Percentiles rank a stretch among this genome's conserved stretches.
Evolutionary conservation across 345 rosid species (phyloP).

Genomic region (Brassica incana): DNA sequence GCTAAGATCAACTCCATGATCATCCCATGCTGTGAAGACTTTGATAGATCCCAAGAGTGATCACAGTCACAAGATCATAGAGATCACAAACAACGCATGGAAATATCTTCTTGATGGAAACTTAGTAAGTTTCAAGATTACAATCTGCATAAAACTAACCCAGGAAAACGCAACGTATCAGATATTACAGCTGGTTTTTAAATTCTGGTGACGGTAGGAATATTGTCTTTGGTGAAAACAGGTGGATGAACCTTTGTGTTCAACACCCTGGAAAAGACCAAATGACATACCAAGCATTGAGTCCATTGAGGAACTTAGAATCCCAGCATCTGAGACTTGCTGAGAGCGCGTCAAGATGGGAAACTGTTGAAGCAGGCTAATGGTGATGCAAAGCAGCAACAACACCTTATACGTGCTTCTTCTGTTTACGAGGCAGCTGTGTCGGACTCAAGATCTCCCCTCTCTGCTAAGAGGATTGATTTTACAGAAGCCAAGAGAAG

Average conservation of each 20-base stretch:
- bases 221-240: constrained; percentile 26
- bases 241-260: constrained; percentile 94
- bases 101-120: constrained; percentile 89
- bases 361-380: constrained; percentile 63
- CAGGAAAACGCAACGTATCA: neutral
- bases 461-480: constrained; percentile 49
- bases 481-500: constrained; percentile 10
- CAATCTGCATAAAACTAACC: neutral
- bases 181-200: neutral
- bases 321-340: constrained; percentile 81
- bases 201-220: neutral
- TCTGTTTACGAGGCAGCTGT: constrained; percentile 59
- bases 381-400: constrained; percentile 72
- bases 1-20: constrained; percentile 80
- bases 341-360: constrained; percentile 70
- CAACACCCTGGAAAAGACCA: constrained; percentile 79
- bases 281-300: constrained; percentile 68
- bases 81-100: constrained; percentile 81
- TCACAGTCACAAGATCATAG: constrained; percentile 78
- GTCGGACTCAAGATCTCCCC: constrained; percentile 84
- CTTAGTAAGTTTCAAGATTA: constrained; percentile 48
- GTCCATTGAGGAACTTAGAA: constrained; percentile 87
- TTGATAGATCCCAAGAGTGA: constrained; percentile 77
- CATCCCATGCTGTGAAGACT: constrained; percentile 73
- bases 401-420: constrained; percentile 47